phyloP scores from a whole-genome alignment of 1,284 basidiomycete genomes.

The Phellopilus nigrolimitatus region DNA sequence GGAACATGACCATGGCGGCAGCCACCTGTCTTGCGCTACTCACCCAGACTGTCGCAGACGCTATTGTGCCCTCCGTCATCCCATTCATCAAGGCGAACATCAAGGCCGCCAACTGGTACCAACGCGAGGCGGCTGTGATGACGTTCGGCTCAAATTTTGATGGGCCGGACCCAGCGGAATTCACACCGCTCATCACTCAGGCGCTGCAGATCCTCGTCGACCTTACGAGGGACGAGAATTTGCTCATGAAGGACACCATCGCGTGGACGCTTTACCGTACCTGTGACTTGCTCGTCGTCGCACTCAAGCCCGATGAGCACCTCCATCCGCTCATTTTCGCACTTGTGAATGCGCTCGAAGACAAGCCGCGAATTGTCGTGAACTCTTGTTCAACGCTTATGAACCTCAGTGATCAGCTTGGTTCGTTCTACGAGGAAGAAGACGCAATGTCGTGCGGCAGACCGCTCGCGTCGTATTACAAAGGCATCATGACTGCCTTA shows the following conservation, averaged over 20 bases:
- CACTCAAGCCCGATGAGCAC: constrained; percentile 89
- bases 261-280: constrained; percentile 98
- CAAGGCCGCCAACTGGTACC: no score
- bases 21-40: no score
- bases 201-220: no score
- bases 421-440: constrained; percentile 57
- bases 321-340: constrained; percentile 81
- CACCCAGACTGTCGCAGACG: no score
- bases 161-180: constrained; percentile 83
- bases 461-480: constrained; percentile 84
- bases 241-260: no score
- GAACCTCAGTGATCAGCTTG: no score
- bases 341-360: constrained; percentile 77
- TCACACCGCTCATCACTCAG: constrained; percentile 90
- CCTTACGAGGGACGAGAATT: no score
- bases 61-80: no score
- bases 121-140: constrained; percentile 98
- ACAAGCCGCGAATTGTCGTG: no score
- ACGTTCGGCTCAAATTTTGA: constrained; percentile 97
- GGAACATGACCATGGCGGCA: no score
- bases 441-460: constrained; percentile 45
- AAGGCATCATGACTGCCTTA: constrained; percentile 79
- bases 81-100: no score
- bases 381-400: no score
- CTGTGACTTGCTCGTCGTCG: constrained; percentile 83